phyloP scores from a whole-genome alignment of 805 yeast genomes.

The Scheffersomyces stipitis region DNA sequence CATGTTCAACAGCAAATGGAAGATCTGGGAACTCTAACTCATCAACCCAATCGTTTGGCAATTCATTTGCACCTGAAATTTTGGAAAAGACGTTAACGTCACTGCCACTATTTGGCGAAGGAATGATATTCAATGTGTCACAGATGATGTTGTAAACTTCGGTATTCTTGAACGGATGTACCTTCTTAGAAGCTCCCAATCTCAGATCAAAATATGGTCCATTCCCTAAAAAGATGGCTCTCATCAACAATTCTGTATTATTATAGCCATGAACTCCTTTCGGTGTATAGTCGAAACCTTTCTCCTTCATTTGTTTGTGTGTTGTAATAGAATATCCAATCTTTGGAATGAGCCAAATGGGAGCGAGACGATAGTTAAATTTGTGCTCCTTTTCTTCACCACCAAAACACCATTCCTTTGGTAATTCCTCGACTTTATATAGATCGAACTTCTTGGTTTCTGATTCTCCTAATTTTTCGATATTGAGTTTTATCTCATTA shows the following conservation, averaged over 20 bases:
- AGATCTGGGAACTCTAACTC: constrained; percentile 49
- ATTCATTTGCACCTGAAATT: constrained; percentile 23
- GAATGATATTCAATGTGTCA: constrained; percentile 51
- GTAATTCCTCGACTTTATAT: constrained; percentile 55
- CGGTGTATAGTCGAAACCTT: constrained; percentile 52
- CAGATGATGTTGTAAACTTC: constrained; percentile 77
- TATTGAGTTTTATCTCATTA: constrained; percentile 37
- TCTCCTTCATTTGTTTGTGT: constrained; percentile 50
- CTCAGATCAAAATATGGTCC: constrained; percentile 72
- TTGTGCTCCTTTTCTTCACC: constrained; percentile 25
- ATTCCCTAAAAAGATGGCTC: constrained; percentile 73
- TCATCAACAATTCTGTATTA: constrained; percentile 74
- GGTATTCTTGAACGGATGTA: constrained; percentile 67
- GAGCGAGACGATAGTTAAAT: constrained; percentile 69
- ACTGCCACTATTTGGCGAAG: constrained; percentile 64
- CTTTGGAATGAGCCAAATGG: constrained; percentile 81
- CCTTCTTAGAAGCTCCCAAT: constrained; percentile 29
- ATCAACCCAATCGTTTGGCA: constrained; percentile 51
- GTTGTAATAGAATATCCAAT: constrained; percentile 79
- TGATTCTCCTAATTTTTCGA: constrained; percentile 18
- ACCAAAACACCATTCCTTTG: constrained; percentile 58
- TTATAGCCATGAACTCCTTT: constrained; percentile 86
- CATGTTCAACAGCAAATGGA: constrained; percentile 43
- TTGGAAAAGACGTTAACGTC: constrained; percentile 5
- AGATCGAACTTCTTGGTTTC: constrained; percentile 40